Percentiles rank a stretch among this genome's conserved stretches.
These are phyloP conservation scores for Ceratocystis diversiconidia DNA, from an alignment of 2,329 filamentous ascomycete species.

Conservation along the genomic window DNA sequence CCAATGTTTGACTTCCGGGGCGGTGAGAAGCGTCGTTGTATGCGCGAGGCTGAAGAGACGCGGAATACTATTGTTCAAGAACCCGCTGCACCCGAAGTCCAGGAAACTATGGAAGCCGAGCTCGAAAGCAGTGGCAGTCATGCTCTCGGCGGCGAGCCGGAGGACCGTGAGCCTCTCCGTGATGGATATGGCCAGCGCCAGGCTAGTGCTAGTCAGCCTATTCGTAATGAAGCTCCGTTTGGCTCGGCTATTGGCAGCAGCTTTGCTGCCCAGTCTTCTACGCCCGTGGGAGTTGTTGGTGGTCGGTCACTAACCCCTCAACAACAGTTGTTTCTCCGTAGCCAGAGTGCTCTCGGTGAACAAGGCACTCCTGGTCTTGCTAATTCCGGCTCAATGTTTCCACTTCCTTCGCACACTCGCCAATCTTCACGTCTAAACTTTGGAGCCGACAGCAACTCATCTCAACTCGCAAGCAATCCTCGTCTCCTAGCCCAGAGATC, in stretches of 20 bases:
- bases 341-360: slow-evolving; percentile 45
- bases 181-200: slow-evolving; percentile 45
- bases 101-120: slow-evolving; percentile 51
- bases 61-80: slow-evolving; percentile 35
- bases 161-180: slow-evolving; percentile 51
- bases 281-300: slow-evolving; percentile 37
- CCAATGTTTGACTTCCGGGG: slow-evolving; percentile 73
- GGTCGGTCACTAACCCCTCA: slow-evolving; percentile 68
- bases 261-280: slow-evolving; percentile 36
- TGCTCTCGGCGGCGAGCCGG: slow-evolving; percentile 82
- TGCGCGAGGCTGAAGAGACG: slow-evolving; percentile 49
- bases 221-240: slow-evolving; percentile 56
- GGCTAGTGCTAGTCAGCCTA: slow-evolving; percentile 47
- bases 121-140: slow-evolving; percentile 70
- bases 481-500: slow-evolving; percentile 70
- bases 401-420: slow-evolving; percentile 56
- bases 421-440: slow-evolving; percentile 84
- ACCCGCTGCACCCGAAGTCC: slow-evolving; percentile 30
- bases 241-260: slow-evolving; percentile 40
- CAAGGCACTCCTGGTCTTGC: slow-evolving; percentile 46
- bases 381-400: slow-evolving; percentile 34
- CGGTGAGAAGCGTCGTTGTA: slow-evolving; percentile 63
- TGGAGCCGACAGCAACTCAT: slow-evolving; percentile 52
- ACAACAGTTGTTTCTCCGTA: slow-evolving; percentile 56
- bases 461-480: slow-evolving; percentile 62